Base-by-base conservation (phyloP, 2,329 filamentous ascomycete genomes). In the Colletotrichum karsti region DNA sequence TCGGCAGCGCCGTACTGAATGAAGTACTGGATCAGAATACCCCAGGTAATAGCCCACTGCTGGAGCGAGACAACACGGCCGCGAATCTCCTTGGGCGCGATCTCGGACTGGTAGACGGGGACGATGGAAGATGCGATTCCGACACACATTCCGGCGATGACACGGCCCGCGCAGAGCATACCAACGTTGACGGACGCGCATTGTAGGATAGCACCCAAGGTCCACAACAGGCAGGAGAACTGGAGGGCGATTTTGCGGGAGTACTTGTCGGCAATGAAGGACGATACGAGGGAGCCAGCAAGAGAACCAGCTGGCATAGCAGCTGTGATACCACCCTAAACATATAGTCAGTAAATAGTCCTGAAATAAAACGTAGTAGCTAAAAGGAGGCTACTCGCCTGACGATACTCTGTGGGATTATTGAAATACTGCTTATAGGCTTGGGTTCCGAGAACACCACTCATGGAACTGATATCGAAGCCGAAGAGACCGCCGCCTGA, bases 401-500 rank as follows among this genome's bases (percentile, higher is more conserved):
- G n/a, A n/a, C n/a, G n/a, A n/a, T n/a, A n/a, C n/a, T 83, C 85
- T 18, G 77, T 75, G 3, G 86, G 86, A 61, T 93, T 86, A 73
- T 89, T 83, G 80, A 94, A 94, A 78, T 92, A 94, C 73, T 87
- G 89, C 72, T 89, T 89, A 77, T 94, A 94, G 51, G 90, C 87
- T 63, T 89, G 79, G 0, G 90, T 92, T 30, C 89, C 89, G 39
- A 94, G 83, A 24, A 90, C 88, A 50, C 87, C 88, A 39, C 88
- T 90, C 91, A 94, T 93, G 46, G 90, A 92, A 63, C 87, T 89
- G 73, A 94, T 93, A 79, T 94, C 92, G 76, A 94, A 94, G 73
- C 92, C 93, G 74, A 94, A 94, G 26, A 94, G 83, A 24, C 87
- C 88, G 76, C 91, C 91, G 72, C 91, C 91, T 82, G 84, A 42